Base-by-base conservation (phyloP, 177 flowering plant genomes). In the Vitis hybrid region DNA sequence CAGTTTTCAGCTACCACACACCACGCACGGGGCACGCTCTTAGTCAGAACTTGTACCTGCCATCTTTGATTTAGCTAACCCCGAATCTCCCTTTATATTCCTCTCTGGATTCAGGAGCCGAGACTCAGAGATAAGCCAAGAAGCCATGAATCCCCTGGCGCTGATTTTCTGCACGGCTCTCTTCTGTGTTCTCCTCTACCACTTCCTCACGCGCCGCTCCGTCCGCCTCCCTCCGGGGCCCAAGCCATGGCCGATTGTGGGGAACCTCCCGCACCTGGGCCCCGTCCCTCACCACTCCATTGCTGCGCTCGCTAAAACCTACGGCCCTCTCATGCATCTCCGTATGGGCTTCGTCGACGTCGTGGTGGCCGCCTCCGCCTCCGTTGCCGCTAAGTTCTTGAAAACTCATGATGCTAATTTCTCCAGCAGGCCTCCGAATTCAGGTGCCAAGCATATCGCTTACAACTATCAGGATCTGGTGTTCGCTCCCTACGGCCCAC, bases 201-300 rank as follows among this genome's bases (percentile, higher is more conserved):
- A 16, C 65, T 58, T 68, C 64, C 48, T 51, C 55, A 67, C 18
- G 62, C 75, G 80, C 5, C 62, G 11, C 76, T 70, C 78, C 2
- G 64, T 3, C 9, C 85, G 78, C 0, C 86, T 87, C n/a, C 97
- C 98, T 1, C 99, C 98, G 0, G 98, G 98, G 4, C 98, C 97
- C 0, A 85, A 67, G 50, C 94, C 94, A 67, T 93, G 97, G 96
- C 99, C 99, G 0, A 72, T 95, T 1, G 27, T 95, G 15, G 99
- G 99, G 3, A 93, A 91, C 86, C 83, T 95, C 7, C 98, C 94
- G 0, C 94, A 91, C 65, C 66, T 95, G 13, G 99, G 98, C 18
- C 69, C 85, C 0, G 67, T 59, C 30, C 98, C 96, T 0, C 98
- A 95, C 86, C 93, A 84, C 11, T 66, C 85, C 12, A 57, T 93